Base-by-base conservation (phyloP, 495 filamentous ascomycete species). In the Penicillium chermesinum region DNA sequence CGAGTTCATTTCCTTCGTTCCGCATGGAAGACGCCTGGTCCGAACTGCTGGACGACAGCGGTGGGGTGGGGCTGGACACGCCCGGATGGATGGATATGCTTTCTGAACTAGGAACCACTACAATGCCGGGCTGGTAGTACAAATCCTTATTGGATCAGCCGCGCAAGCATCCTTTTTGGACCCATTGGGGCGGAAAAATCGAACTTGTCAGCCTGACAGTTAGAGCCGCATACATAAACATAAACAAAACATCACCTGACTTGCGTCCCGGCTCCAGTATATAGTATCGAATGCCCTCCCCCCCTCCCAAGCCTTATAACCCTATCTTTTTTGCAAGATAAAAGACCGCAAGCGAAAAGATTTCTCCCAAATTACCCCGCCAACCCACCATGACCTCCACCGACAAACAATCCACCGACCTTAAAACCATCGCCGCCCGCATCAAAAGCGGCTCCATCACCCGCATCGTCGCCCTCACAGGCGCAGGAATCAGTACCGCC, bases 401-500 rank as follows among this genome's bases (percentile, higher is more conserved):
- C 16, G 25, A 38, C 10, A 25, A 47, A 18, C 18, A n/a, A 17
- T 13, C 38, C n/a, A 16, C 12, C 38, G 17, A 40, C 9, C 50
- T 57, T 38, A 41, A 52, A 38, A 18, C 19, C 19, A 40, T 65
- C 36, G 50, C 52, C 38, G 30, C 46, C 17, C 38, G 33, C 13
- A 63, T 66, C 44, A 52, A 54, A 41, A 38, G 33, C 27, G 48
- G 53, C 2, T 7, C 55, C 25, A 49, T 41, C 14, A 65, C 17
- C 0, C 49, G 47, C 12, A 61, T 66, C 13, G 53, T 66, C 33
- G 52, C 57, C 37, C 38, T 66, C 12, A 36, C 50, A 0, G 65
- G 65, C 38, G 65, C 65, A 8, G 65, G 63, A 4, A 64, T 66
- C 41, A 66, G 63, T n/a, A 58, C 86, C 3, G 79, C 81, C 12